A percentile compares a stretch with the other conserved stretches of the same genome.
Evolutionary conservation across 495 filamentous ascomycete genomes (phyloP).

Genomic region (Daldinia childiae): DNA sequence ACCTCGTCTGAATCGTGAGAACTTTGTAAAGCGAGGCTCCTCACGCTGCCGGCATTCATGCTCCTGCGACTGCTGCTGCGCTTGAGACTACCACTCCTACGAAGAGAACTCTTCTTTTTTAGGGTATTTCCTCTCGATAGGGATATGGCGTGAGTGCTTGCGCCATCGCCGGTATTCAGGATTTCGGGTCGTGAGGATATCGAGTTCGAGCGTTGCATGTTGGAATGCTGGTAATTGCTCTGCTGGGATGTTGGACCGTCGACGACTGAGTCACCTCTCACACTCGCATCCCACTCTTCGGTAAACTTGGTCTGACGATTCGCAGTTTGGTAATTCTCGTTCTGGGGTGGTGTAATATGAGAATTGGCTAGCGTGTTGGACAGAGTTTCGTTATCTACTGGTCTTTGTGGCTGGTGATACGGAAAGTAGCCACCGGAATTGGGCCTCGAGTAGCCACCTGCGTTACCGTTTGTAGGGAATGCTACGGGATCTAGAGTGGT

Average conservation of each 20-base stretch:
- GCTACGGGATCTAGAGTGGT: slow-evolving; percentile 24
- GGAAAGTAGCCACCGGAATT: slow-evolving; percentile 37
- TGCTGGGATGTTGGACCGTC: slow-evolving; percentile 51
- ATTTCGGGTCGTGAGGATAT: slow-evolving; percentile 58
- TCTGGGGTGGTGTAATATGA: slow-evolving; percentile 47
- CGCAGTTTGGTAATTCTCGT: slow-evolving; percentile 32
- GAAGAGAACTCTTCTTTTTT: slow-evolving; percentile 84
- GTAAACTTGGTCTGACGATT: slow-evolving; percentile 60
- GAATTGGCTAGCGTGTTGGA: slow-evolving; percentile 56
- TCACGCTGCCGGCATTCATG: slow-evolving; percentile 82
- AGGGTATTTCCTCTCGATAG: slow-evolving; percentile 80
- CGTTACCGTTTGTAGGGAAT: slow-evolving; percentile 20
- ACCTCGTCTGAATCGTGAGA: slow-evolving; percentile 70
- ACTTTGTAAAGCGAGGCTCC: slow-evolving; percentile 73
- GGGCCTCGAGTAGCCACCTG: slow-evolving; percentile 31
- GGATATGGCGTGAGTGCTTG: slow-evolving; percentile 46
- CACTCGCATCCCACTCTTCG: slow-evolving; percentile 77
- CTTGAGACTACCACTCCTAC: slow-evolving; percentile 76
- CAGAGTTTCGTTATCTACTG: slow-evolving; percentile 50
- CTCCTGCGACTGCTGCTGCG: slow-evolving; percentile 79
- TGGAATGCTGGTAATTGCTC: slow-evolving; percentile 36
- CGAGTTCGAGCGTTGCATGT: slow-evolving; percentile 60
- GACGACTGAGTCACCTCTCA: slow-evolving; percentile 68
- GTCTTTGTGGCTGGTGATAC: slow-evolving; percentile 39
- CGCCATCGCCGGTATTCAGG: slow-evolving; percentile 56